Conservation (phyloP, 805 yeast genomes). For the Candida tammaniensis region DNA sequence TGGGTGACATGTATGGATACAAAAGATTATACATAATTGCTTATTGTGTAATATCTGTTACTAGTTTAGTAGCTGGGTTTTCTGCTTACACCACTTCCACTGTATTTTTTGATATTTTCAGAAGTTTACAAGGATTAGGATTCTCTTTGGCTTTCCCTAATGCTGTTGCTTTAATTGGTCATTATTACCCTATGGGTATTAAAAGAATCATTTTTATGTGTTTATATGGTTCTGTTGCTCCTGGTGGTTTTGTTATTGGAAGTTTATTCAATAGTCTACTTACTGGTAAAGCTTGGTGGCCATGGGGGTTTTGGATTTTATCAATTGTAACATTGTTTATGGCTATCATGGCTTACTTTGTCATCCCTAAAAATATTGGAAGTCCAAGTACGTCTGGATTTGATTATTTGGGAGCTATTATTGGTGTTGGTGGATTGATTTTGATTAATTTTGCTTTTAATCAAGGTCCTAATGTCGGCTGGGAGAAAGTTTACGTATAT, state of each 20-base stretch:
- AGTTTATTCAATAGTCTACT: constrained; percentile 25
- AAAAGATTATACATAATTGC: constrained; percentile 27
- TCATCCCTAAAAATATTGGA: constrained; percentile 30
- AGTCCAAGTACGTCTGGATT: constrained; percentile 14
- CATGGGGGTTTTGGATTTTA: constrained; percentile 31
- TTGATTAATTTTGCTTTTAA: constrained; percentile 71
- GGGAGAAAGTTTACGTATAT: constrained; percentile 60
- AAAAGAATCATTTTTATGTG: constrained; percentile 24
- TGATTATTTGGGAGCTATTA: constrained; percentile 33
- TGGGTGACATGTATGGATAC: constrained; percentile 36
- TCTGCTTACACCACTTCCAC: constrained; percentile 21
- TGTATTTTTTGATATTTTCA: constrained; percentile 26
- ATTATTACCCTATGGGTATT: constrained; percentile 24
- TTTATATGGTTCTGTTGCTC: constrained; percentile 34
- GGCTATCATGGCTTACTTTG: constrained; percentile 18
- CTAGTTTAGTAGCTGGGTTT: constrained; percentile 25
- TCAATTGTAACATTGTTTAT: constrained; percentile 18
- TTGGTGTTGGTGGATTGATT: constrained; percentile 62
- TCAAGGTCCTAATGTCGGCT: constrained; percentile 74
- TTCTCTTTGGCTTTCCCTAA: constrained; percentile 35
- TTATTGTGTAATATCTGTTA: constrained; percentile 20
- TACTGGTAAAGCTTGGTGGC: constrained; percentile 31
- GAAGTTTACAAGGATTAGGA: constrained; percentile 35
- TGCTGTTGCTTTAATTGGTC: constrained; percentile 30
- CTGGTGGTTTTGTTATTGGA: constrained; percentile 30